A percentile compares a stretch with the other conserved stretches of the same genome.
phyloP scores from a whole-genome alignment of 2,329 filamentous ascomycete genomes.

The Huntiella bhutanensis region DNA sequence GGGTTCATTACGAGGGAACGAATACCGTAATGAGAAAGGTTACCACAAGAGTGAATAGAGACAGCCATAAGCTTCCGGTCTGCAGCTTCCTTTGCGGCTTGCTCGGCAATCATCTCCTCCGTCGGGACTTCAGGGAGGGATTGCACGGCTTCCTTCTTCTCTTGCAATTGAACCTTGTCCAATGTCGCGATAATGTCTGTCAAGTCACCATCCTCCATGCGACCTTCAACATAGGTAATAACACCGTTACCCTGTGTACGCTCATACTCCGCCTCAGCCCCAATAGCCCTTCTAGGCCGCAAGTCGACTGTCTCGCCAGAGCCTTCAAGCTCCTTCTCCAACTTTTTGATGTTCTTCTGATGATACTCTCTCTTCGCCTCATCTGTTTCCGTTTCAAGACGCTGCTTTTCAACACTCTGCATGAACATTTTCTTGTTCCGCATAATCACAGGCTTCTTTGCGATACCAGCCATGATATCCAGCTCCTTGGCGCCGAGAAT shows the following conservation, averaged over 20 bases:
- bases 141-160: constrained; percentile 1
- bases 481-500: constrained; percentile 69
- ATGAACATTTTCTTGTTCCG: constrained; percentile 69
- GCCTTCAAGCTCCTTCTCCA: constrained; percentile 8
- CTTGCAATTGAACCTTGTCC: constrained; percentile 16
- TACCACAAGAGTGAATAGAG: constrained; percentile 92
- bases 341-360: constrained; percentile 10
- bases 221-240: constrained; percentile 61
- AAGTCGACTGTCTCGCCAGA: constrained; percentile 22
- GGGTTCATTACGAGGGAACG: constrained; percentile 71
- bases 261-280: constrained; percentile 28
- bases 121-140: constrained; percentile 15
- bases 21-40: constrained; percentile 87
- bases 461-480: constrained; percentile 64
- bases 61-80: constrained; percentile 52
- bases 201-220: constrained; percentile 55
- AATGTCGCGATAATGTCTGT: constrained; percentile 46
- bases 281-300: constrained; percentile 29
- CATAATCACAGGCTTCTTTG: constrained; percentile 52
- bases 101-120: constrained; percentile 9
- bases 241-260: constrained; percentile 44
- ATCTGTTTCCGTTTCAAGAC: constrained; percentile 26
- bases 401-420: constrained; percentile 28
- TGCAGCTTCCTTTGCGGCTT: constrained; percentile 13
- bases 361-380: constrained; percentile 17